These are phyloP conservation scores for Blumeria graminis DNA, from an alignment of 2,329 filamentous ascomycete genomes.

Conservation along the genomic window DNA sequence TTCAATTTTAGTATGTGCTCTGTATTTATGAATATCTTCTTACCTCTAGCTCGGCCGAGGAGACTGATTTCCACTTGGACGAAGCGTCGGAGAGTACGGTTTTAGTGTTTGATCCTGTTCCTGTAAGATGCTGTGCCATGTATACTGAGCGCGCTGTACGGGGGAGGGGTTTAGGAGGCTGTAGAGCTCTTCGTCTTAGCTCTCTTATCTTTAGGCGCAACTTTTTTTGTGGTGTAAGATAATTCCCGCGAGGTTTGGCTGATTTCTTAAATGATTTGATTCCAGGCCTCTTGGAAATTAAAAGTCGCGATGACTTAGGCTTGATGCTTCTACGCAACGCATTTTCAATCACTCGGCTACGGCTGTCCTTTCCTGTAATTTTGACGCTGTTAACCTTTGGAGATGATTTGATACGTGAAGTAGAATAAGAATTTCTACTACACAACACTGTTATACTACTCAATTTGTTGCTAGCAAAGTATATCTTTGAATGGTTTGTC, in stretches of 20 bases:
- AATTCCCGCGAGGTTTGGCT: slow-evolving; percentile 10
- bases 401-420: too few species aligned
- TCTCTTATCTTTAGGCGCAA: neutral
- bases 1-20: slow-evolving; percentile 3
- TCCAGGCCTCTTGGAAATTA: slow-evolving; percentile 1
- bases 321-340: too few species aligned
- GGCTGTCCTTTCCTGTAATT: too few species aligned
- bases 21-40: neutral
- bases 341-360: too few species aligned
- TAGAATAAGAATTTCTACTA: too few species aligned
- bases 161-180: slow-evolving; percentile 17
- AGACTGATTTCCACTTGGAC: slow-evolving; percentile 6
- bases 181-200: slow-evolving; percentile 3
- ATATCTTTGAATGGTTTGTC: too few species aligned
- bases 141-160: slow-evolving; percentile 6
- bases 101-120: neutral
- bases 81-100: neutral
- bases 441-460: too few species aligned
- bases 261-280: slow-evolving; percentile 9
- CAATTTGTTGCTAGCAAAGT: too few species aligned
- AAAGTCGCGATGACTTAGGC: too few species aligned
- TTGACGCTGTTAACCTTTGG: too few species aligned
- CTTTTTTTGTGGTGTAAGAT: slow-evolving; percentile 10
- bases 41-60: slow-evolving; percentile 17
- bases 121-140: neutral